phyloP scores from a whole-genome alignment of 1,284 basidiomycete genomes.

The Fomes fomentarius region DNA sequence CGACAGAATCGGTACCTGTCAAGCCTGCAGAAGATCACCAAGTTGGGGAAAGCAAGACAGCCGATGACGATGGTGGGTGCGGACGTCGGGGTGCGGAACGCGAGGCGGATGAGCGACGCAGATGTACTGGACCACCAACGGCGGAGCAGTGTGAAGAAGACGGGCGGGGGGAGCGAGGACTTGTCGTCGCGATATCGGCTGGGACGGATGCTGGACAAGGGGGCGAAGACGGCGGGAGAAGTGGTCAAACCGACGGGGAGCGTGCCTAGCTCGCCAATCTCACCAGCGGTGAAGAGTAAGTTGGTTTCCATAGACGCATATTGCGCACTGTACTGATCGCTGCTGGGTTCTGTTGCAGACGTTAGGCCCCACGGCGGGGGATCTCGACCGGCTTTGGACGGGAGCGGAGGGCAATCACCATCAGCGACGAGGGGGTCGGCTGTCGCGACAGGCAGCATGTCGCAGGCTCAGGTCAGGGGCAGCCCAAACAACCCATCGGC shows the following conservation, averaged over 20 bases:
- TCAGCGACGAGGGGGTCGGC: conserved; percentile 3
- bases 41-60: conserved; percentile 36
- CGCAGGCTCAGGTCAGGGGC: background rate
- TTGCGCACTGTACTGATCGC: conserved; percentile 2
- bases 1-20: conserved; percentile 28
- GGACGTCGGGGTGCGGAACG: conserved; percentile 13
- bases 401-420: background rate
- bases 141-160: conserved; percentile 8
- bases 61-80: conserved; percentile 27
- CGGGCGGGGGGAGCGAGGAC: conserved; percentile 8
- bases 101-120: conserved; percentile 25
- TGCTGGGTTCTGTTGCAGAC: conserved; percentile 5
- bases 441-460: background rate
- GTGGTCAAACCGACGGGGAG: conserved; percentile 19
- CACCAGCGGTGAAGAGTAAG: conserved; percentile 14
- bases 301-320: conserved; percentile 18
- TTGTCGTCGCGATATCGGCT: conserved; percentile 18
- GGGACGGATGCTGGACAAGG: conserved; percentile 18
- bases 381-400: background rate
- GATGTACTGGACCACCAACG: conserved; percentile 12
- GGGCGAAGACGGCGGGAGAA: conserved; percentile 18
- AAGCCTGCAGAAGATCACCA: conserved; percentile 38
- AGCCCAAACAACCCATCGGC: conserved; percentile 11
- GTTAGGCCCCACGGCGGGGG: background rate
- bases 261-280: conserved; percentile 26